These are phyloP conservation scores for Globisporangium irregulare DNA, from an alignment of 352 stramenopile genomes.

Conservation along the genomic window DNA sequence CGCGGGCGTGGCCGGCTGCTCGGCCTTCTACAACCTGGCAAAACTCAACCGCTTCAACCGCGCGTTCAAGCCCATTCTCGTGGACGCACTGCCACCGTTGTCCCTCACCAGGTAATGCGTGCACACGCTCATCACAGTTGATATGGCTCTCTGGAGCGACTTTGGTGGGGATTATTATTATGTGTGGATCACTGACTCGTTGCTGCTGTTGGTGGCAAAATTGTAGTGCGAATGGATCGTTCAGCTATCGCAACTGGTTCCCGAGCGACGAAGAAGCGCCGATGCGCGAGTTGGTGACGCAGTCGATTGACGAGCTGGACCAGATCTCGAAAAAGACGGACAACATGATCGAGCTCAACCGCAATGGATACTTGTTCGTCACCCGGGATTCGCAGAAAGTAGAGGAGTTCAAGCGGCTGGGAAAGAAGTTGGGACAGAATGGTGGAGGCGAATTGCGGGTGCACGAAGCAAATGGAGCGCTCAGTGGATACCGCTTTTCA, in stretches of 20 bases:
- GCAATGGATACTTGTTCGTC: slow-evolving; percentile 80
- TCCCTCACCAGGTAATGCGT: slow-evolving; percentile 53
- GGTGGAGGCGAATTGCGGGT: slow-evolving; percentile 53
- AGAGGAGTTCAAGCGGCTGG: slow-evolving; percentile 44
- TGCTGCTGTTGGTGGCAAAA: not conserved
- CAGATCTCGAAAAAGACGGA: slow-evolving; percentile 52
- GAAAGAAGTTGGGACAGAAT: slow-evolving; percentile 42
- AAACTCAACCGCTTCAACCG: slow-evolving; percentile 57
- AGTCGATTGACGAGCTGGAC: slow-evolving; percentile 76
- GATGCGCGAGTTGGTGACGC: slow-evolving; percentile 65
- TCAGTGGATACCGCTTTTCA: slow-evolving; percentile 46
- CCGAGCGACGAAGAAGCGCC: slow-evolving; percentile 60
- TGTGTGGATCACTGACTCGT: not conserved
- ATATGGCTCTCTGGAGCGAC: not conserved
- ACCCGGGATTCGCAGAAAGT: slow-evolving; percentile 51
- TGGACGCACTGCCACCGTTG: slow-evolving; percentile 61
- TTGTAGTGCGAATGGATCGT: slow-evolving; percentile 63
- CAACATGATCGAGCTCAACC: slow-evolving; percentile 70
- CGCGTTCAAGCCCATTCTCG: slow-evolving; percentile 66
- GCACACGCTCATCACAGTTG: not conserved
- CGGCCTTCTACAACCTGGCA: slow-evolving; percentile 75
- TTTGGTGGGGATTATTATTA: not conserved
- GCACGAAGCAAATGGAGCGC: slow-evolving; percentile 25
- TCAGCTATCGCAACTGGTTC: slow-evolving; percentile 86
- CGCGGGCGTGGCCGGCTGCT: slow-evolving; percentile 71